phyloP scores from a whole-genome alignment of 2,329 filamentous ascomycete species.

The Exophiala spinifera region DNA sequence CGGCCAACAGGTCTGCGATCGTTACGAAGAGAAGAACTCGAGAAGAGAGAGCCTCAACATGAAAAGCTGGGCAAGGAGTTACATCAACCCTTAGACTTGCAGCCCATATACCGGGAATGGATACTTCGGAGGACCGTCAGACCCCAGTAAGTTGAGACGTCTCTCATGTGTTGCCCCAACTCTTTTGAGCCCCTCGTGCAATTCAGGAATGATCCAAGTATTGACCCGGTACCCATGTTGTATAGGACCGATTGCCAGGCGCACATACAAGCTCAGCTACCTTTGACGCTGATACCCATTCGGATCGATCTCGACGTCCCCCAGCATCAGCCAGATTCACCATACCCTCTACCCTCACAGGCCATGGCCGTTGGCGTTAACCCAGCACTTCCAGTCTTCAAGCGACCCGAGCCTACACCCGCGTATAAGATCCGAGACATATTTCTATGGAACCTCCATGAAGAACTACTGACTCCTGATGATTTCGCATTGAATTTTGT shows the following conservation, averaged over 20 bases:
- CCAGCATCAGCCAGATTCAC: conserved; percentile 55
- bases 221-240: conserved; percentile 8
- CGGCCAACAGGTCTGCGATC: conserved; percentile 78
- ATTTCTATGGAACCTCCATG: conserved; percentile 98
- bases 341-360: conserved; percentile 42
- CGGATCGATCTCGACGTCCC: conserved; percentile 93
- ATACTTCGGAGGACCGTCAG: conserved; percentile 67
- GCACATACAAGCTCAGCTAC: conserved; percentile 68
- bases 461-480: conserved; percentile 89
- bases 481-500: conserved; percentile 90
- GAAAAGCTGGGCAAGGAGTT: conserved; percentile 85
- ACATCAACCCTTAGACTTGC: conserved; percentile 71
- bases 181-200: too few relatives aligned
- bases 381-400: conserved; percentile 73
- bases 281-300: conserved; percentile 88
- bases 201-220: neutral
- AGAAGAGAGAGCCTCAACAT: conserved; percentile 61
- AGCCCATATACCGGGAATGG: conserved; percentile 94
- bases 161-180: neutral
- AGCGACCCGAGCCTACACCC: conserved; percentile 72
- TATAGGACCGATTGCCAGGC: conserved; percentile 58
- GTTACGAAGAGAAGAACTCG: conserved; percentile 71
- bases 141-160: conserved; percentile 38
- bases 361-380: conserved; percentile 49
- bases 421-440: conserved; percentile 88